Conservation (phyloP, 129 eudicot species). For the Deinandra increscens region DNA sequence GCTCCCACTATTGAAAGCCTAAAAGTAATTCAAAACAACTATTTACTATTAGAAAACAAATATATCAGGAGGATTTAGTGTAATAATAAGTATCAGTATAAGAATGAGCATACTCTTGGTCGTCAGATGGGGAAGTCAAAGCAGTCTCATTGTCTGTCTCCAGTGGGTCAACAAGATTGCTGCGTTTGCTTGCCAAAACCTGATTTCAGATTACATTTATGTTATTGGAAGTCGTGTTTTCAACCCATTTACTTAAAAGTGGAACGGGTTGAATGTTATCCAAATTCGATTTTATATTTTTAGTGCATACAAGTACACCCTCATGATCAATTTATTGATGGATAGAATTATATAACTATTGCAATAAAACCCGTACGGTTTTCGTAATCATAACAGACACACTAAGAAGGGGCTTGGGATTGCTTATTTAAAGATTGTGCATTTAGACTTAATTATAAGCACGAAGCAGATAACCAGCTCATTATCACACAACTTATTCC, state of each 20-base stretch:
- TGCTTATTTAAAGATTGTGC: background rate
- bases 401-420: background rate
- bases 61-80: background rate
- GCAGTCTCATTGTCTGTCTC: conserved; percentile 37
- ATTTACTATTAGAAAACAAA: background rate
- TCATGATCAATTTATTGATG: background rate
- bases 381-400: background rate
- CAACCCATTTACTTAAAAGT: background rate
- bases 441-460: background rate
- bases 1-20: conserved; percentile 70
- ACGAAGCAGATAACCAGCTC: background rate
- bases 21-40: conserved; percentile 16
- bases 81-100: background rate
- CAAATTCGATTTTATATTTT: too few species aligned
- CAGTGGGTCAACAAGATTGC: conserved; percentile 39
- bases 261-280: background rate
- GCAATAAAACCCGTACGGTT: background rate
- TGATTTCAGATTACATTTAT: conserved; percentile 27
- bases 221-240: background rate
- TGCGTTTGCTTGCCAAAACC: conserved; percentile 44
- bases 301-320: background rate
- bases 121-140: conserved; percentile 33
- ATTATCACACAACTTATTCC: too few species aligned
- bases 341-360: background rate
- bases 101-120: conserved; percentile 62